Percentiles rank a stretch among this genome's conserved stretches.
Evolutionary conservation across 2,329 filamentous ascomycete species (phyloP).

Genomic region (Penicillium sp.): DNA sequence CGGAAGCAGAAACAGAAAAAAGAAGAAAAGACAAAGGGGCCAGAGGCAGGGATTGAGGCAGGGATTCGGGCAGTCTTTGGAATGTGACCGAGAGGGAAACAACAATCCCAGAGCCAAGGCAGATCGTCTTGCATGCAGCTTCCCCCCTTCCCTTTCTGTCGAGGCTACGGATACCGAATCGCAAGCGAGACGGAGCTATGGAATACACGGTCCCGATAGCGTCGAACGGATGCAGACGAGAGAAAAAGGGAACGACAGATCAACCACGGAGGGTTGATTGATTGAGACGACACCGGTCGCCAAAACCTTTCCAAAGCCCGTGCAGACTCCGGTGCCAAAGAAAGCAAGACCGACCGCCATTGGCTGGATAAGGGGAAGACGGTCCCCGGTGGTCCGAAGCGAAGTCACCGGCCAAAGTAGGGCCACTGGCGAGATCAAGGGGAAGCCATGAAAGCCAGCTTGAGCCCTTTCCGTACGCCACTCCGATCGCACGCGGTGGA

Average conservation of each 20-base stretch:
- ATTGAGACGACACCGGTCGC: no score
- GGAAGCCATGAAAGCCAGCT: neutral
- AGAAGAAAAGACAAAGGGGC: neutral
- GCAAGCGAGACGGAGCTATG: conserved; percentile 1
- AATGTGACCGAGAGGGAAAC: conserved; percentile 5
- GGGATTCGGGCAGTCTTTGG: neutral
- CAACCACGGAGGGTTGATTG: conserved; percentile 1
- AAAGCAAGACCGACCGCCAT: neutral
- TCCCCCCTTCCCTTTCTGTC: neutral
- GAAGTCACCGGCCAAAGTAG: neutral
- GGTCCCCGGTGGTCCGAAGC: neutral
- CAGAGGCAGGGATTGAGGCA: conserved; percentile 1
- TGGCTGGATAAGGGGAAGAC: neutral
- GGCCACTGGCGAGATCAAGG: neutral
- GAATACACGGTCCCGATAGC: conserved; percentile 3
- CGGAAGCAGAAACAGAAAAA: neutral
- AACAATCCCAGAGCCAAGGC: neutral
- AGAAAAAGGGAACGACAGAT: neutral
- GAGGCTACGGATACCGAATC: no score
- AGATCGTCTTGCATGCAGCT: neutral
- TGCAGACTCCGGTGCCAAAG: neutral
- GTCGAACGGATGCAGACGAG: neutral
- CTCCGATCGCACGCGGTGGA: neutral
- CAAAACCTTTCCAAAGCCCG: neutral
- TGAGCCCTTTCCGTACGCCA: neutral